These are phyloP conservation scores for Clarireedia monteithiana DNA, from an alignment of 2,329 filamentous ascomycete genomes.

Conservation along the genomic window DNA sequence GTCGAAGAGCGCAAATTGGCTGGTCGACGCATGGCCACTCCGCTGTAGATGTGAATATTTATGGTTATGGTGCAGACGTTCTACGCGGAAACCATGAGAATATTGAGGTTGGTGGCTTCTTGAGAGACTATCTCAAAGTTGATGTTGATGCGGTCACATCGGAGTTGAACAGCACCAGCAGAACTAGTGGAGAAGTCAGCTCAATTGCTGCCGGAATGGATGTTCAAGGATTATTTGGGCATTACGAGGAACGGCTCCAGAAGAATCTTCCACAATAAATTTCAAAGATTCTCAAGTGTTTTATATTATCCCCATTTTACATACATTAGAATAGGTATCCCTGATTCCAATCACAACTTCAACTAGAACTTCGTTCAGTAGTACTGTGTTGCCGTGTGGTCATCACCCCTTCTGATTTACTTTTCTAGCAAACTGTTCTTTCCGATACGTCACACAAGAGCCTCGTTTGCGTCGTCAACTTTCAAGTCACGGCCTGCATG, in stretches of 20 bases:
- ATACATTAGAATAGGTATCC: background rate
- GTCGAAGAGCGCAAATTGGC: conserved; percentile 77
- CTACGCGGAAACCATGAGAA: conserved; percentile 89
- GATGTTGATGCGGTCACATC: conserved; percentile 72
- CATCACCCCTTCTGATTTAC: background rate
- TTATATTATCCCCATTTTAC: background rate
- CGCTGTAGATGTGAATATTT: conserved; percentile 94
- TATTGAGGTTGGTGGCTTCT: conserved; percentile 79
- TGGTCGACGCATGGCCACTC: conserved; percentile 94
- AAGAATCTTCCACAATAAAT: conserved; percentile 8
- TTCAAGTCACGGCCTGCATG: background rate
- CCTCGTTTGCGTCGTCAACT: background rate
- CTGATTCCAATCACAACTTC: background rate
- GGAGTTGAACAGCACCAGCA: conserved; percentile 35
- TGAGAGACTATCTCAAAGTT: conserved; percentile 70
- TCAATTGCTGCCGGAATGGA: background rate
- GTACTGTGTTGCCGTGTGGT: background rate
- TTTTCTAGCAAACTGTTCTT: conserved; percentile 8
- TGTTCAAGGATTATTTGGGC: background rate
- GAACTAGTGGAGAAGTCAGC: background rate
- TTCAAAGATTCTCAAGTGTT: background rate
- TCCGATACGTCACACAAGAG: conserved; percentile 6
- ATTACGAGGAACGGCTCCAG: conserved; percentile 6
- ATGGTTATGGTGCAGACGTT: conserved; percentile 60
- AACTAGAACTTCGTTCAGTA: background rate